A percentile compares a stretch with the other conserved stretches of the same genome.
phyloP scores from a whole-genome alignment of 139 green algal genomes.

The Auxenochlorella pyrenoidosa region DNA sequence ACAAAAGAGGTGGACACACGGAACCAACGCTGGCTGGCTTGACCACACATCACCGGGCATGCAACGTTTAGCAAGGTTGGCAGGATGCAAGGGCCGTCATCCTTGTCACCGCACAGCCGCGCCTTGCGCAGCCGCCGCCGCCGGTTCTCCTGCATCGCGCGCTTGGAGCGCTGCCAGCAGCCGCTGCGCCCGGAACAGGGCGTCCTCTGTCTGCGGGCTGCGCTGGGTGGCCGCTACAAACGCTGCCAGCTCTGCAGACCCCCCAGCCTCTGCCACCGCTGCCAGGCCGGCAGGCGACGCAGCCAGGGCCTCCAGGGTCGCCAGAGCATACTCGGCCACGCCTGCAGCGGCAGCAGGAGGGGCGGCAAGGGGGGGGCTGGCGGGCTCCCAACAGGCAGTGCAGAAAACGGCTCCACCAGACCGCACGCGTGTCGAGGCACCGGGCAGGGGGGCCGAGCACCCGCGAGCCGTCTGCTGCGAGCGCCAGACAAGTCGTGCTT shows the following conservation, averaged over 20 bases:
- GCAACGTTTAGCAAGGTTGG: too few relatives aligned
- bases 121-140: background rate
- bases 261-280: background rate
- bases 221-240: conserved; percentile 4
- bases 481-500: too few relatives aligned
- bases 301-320: background rate
- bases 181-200: background rate
- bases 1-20: too few relatives aligned
- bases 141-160: background rate
- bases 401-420: background rate
- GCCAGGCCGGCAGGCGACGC: background rate
- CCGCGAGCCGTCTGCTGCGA: too few relatives aligned
- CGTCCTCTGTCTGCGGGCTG: conserved; percentile 8
- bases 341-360: background rate
- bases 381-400: too few relatives aligned
- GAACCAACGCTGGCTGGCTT: too few relatives aligned
- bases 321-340: background rate
- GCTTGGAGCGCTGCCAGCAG: conserved; percentile 4
- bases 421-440: too few relatives aligned
- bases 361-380: background rate
- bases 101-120: too few relatives aligned
- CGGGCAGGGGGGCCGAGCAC: background rate
- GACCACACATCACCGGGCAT: too few relatives aligned
- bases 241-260: background rate
- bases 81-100: too few relatives aligned